phyloP scores from a whole-genome alignment of 1,284 basidiomycete species.

The Tylopilus sp. region DNA sequence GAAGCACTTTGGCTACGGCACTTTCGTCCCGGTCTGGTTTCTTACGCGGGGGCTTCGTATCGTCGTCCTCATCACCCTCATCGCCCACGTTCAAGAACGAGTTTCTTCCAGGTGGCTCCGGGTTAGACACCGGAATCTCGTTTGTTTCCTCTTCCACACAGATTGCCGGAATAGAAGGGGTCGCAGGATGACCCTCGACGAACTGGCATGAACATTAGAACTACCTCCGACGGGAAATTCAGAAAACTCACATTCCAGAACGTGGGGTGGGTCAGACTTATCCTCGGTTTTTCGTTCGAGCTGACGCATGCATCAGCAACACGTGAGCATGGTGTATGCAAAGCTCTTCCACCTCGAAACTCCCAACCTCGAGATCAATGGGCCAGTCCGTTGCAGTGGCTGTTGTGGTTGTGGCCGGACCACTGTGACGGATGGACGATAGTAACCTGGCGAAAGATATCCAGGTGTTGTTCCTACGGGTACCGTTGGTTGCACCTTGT shows the following conservation, averaged over 20 bases:
- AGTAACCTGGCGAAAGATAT: slow-evolving; percentile 9
- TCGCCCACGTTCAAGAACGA: slow-evolving; percentile 19
- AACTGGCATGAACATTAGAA: slow-evolving; percentile 5
- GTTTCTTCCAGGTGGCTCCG: slow-evolving; percentile 8
- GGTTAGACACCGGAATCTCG: background rate
- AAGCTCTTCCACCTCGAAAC: slow-evolving; percentile 16
- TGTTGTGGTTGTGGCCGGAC: background rate
- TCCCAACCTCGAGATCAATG: slow-evolving; percentile 12
- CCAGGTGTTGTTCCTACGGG: slow-evolving; percentile 7
- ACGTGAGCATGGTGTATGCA: slow-evolving; percentile 26
- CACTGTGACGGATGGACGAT: slow-evolving; percentile 7
- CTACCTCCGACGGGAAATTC: accelerated
- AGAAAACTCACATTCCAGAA: slow-evolving; percentile 22
- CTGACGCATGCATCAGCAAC: slow-evolving; percentile 5
- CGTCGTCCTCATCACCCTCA: background rate
- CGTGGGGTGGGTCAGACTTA: slow-evolving; percentile 18
- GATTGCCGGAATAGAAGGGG: slow-evolving; percentile 17
- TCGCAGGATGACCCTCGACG: slow-evolving; percentile 20
- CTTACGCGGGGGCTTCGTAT: background rate
- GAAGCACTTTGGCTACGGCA: background rate
- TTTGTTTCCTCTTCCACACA: slow-evolving; percentile 22
- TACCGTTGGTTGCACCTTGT: background rate
- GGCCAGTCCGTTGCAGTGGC: background rate
- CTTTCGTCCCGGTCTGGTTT: background rate
- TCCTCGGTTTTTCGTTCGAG: background rate